These are phyloP conservation scores for Phytophthora rubi DNA, from an alignment of 352 stramenopile genomes.

Conservation along the genomic window DNA sequence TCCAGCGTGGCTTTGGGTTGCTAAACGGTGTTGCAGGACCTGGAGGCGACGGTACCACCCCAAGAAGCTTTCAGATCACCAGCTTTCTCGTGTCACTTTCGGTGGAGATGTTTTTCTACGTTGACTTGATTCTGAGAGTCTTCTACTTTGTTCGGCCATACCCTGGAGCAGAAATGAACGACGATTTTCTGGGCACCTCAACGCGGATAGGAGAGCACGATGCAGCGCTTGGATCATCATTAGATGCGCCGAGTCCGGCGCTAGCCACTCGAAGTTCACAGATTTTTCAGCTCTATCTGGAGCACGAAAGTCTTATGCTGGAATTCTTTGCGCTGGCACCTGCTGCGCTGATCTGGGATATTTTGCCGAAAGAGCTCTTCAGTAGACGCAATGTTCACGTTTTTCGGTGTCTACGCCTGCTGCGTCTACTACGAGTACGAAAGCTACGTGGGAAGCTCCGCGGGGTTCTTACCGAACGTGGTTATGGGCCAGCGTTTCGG, in stretches of 20 bases:
- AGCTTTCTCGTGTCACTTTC: slow-evolving; percentile 42
- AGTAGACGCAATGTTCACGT: slow-evolving; percentile 29
- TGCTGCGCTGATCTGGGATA: slow-evolving; percentile 64
- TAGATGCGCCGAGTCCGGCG: slow-evolving; percentile 2
- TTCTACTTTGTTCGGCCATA: slow-evolving; percentile 48
- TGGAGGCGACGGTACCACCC: slow-evolving; percentile 38
- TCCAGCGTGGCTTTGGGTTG: slow-evolving; percentile 54
- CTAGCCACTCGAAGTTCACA: slow-evolving; percentile 27
- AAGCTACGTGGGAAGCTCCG: slow-evolving; percentile 49
- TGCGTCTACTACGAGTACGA: slow-evolving; percentile 55
- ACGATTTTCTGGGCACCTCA: slow-evolving; percentile 18
- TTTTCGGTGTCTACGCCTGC: slow-evolving; percentile 47
- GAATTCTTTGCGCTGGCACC: slow-evolving; percentile 43
- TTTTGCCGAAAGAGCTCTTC: slow-evolving; percentile 58
- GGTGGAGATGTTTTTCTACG: slow-evolving; percentile 69
- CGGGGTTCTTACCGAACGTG: slow-evolving; percentile 54
- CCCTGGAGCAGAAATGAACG: slow-evolving; percentile 10
- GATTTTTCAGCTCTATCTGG: slow-evolving; percentile 45
- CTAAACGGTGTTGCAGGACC: slow-evolving; percentile 30
- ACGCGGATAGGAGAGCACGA: background rate
- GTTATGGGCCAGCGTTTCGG: slow-evolving; percentile 43
- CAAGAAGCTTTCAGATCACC: slow-evolving; percentile 40
- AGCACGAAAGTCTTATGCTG: slow-evolving; percentile 46
- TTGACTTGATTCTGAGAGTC: slow-evolving; percentile 51
- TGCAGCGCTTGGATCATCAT: slow-evolving; percentile 4